Conservation (phyloP, 2,329 filamentous ascomycete genomes). For the Triangularia setosa region DNA sequence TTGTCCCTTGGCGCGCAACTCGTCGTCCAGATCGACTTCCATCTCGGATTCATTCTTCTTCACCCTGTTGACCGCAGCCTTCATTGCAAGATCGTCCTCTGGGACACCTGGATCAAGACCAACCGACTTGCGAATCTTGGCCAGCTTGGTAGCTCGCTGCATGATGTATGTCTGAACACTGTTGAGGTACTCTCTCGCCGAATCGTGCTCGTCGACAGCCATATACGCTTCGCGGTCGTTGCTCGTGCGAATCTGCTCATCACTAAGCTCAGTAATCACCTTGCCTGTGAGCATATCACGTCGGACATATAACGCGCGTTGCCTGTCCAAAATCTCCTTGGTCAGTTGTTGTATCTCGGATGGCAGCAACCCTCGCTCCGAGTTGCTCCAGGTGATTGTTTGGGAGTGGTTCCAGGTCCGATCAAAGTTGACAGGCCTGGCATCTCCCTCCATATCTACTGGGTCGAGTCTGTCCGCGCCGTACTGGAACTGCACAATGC, state of each 20-base stretch:
- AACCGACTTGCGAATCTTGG: constrained; percentile 46
- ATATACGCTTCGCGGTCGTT: constrained; percentile 50
- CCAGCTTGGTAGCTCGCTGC: constrained; percentile 58
- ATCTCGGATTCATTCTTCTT: constrained; percentile 5
- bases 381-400: constrained; percentile 73
- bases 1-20: constrained; percentile 14
- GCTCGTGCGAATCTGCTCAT: constrained; percentile 35
- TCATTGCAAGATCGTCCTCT: constrained; percentile 27
- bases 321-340: constrained; percentile 60
- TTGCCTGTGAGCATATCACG: constrained; percentile 59
- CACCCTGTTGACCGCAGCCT: constrained; percentile 11
- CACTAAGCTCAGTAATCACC: constrained; percentile 61
- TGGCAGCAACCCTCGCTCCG: constrained; percentile 68
- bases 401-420: constrained; percentile 83
- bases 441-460: constrained; percentile 94
- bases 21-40: constrained; percentile 22
- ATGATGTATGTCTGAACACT: constrained; percentile 71
- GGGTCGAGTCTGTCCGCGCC: constrained; percentile 94
- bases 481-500: constrained; percentile 94
- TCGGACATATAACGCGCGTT: constrained; percentile 61
- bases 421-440: constrained; percentile 86
- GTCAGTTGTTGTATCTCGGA: constrained; percentile 69
- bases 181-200: constrained; percentile 74
- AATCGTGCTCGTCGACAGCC: constrained; percentile 74
- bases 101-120: constrained; percentile 42